These are phyloP conservation scores for Alternaria conjuncta DNA, from an alignment of 2,329 filamentous ascomycete species.

Conservation along the genomic window DNA sequence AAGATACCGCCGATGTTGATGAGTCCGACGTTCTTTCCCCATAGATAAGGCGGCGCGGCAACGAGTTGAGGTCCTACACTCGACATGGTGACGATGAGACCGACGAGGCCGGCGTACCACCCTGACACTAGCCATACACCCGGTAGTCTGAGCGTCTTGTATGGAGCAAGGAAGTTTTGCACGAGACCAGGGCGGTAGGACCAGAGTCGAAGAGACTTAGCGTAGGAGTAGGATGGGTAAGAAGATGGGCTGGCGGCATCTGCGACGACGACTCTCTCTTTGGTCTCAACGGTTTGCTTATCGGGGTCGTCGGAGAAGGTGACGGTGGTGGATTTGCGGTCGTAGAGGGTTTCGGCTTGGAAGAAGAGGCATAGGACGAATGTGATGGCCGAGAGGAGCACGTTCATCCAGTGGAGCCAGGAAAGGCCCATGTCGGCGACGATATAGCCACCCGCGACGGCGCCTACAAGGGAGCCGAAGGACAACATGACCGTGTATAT, in stretches of 20 bases:
- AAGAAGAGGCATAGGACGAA: slow-evolving; percentile 46
- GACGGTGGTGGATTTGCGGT: slow-evolving; percentile 32
- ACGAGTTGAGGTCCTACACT: slow-evolving; percentile 49
- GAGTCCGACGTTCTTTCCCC: slow-evolving; percentile 49
- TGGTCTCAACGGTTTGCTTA: slow-evolving; percentile 22
- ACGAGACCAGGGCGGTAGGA: slow-evolving; percentile 45
- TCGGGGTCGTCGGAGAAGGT: slow-evolving; percentile 18
- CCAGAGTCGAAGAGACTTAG: slow-evolving; percentile 45
- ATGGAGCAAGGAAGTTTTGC: slow-evolving; percentile 47
- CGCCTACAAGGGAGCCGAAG: slow-evolving; percentile 48
- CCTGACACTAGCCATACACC: slow-evolving; percentile 52
- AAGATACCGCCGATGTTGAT: slow-evolving; percentile 50
- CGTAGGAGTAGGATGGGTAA: slow-evolving; percentile 41
- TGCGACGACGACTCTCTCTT: slow-evolving; percentile 19
- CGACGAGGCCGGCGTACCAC: slow-evolving; percentile 53
- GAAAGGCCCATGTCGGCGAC: slow-evolving; percentile 40
- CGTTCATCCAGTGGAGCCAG: slow-evolving; percentile 53
- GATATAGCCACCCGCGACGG: slow-evolving; percentile 52
- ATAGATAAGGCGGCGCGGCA: slow-evolving; percentile 50
- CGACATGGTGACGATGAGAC: slow-evolving; percentile 49
- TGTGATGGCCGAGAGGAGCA: slow-evolving; percentile 42
- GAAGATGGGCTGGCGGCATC: slow-evolving; percentile 17
- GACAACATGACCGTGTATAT: slow-evolving; percentile 52
- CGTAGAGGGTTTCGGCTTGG: slow-evolving; percentile 51
- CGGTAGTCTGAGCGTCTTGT: slow-evolving; percentile 47